Evolutionary conservation across 345 rosid species (phyloP), one percentile per base, ranked within the genome.

Genomic region (Brassica carinata): DNA sequence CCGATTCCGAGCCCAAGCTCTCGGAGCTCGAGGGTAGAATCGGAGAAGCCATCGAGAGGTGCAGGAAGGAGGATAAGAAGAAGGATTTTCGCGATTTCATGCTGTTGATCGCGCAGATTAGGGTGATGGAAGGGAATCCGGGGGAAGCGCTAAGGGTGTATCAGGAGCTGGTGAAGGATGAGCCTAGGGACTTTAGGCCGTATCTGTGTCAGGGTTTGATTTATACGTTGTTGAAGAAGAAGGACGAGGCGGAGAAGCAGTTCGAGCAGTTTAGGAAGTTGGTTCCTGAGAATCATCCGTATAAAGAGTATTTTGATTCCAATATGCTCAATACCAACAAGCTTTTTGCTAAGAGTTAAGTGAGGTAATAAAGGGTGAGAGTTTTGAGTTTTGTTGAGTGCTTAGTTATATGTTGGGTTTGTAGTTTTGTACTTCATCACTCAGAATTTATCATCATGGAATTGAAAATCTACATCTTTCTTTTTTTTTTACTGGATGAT

Each of bases 211-310:
- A 90, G 79, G 98, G 97, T 62, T 84, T 95, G 63, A 87, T 95
- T 19, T 93, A 95, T 64, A 84, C 94, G 13, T 69, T 95, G 85
- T 31, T 90, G 93, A 88, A 86, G 87, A 90, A 88, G 91, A 89
- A 85, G 67, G 94, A 85, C 3, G 91, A 89, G 84, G 99, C 98
- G 1, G 97, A 91, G 85, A 89, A 88, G 73, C 88, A 90, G 64
- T 93, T 95, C 72, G 90, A 89, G 48, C 86, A 88, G 88, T 95
- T 90, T 65, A 75, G 91, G 55, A 87, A 76, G 70, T 92, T 95
- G 84, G 94, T 95, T 69, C 99, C 99, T 0, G 84, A 80, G 74
- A 87, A 95, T 83, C 98, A 95, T 81, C 99, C 99, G 0, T 91
- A 89, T n/a, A 87, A 85, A 43, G 94, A 95, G 83, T 93, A 85